These are phyloP conservation scores for Exophiala calicioides DNA, from an alignment of 2,329 filamentous ascomycete genomes.

Conservation along the genomic window DNA sequence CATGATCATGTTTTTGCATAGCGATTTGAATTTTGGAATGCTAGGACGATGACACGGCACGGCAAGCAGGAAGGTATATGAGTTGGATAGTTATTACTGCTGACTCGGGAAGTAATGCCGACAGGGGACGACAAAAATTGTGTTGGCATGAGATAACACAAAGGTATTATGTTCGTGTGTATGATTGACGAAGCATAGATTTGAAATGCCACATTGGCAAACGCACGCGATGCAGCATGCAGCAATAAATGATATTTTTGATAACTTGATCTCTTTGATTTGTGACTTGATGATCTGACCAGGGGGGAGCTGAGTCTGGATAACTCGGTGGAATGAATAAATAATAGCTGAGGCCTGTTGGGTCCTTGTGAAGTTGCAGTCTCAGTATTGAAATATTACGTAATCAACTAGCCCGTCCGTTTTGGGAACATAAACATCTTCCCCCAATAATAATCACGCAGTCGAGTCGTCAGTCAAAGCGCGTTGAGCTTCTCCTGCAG, in stretches of 20 bases:
- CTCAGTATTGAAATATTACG: too few species aligned
- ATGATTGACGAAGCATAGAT: constrained; percentile 27
- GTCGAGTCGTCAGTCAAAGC: background rate
- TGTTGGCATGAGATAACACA: constrained; percentile 1
- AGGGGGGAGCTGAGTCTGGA: too few species aligned
- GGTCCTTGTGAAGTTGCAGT: too few species aligned
- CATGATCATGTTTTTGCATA: constrained; percentile 27
- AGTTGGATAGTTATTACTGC: constrained; percentile 21
- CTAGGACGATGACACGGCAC: constrained; percentile 9
- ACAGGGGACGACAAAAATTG: background rate
- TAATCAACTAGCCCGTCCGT: constrained; percentile 10
- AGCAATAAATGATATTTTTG: constrained; percentile 23
- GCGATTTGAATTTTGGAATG: constrained; percentile 18
- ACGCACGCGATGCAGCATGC: constrained; percentile 8
- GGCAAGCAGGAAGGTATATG: background rate
- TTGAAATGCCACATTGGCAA: constrained; percentile 13
- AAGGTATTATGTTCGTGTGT: constrained; percentile 23
- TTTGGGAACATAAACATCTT: constrained; percentile 11
- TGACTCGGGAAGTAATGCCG: constrained; percentile 17
- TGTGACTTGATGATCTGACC: background rate
- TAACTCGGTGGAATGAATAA: too few species aligned
- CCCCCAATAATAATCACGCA: too few species aligned
- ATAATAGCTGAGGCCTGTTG: too few species aligned
- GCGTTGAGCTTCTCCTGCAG: background rate
- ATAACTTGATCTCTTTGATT: background rate